phyloP scores from a whole-genome alignment of 805 yeast species.

The Huiozyma sinensis region DNA sequence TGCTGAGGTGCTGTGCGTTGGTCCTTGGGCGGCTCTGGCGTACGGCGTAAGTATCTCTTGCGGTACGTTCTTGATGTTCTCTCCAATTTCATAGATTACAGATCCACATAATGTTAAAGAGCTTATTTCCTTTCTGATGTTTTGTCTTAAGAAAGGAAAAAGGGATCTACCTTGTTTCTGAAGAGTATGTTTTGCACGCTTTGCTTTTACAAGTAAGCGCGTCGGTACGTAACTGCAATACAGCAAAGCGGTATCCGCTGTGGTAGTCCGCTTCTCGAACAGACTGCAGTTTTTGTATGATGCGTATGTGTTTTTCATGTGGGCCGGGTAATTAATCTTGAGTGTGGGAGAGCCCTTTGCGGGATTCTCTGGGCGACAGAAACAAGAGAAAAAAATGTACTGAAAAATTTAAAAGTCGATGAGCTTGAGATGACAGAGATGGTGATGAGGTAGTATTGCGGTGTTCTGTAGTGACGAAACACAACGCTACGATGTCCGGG shows the following conservation, averaged over 20 bases:
- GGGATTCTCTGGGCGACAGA: background rate
- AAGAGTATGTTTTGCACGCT: no score
- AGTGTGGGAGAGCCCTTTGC: no score
- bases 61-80: background rate
- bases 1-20: no score
- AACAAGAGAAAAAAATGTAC: no score
- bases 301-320: background rate
- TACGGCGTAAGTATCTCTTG: no score
- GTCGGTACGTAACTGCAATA: no score
- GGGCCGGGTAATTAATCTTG: no score
- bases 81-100: background rate
- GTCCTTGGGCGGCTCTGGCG: no score
- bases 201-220: no score
- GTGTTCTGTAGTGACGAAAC: background rate
- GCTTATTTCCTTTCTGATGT: background rate
- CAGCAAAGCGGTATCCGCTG: no score
- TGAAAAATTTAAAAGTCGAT: background rate
- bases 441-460: no score
- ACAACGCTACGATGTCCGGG: background rate
- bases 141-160: background rate
- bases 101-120: background rate
- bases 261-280: background rate
- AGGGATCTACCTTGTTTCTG: constrained; percentile 8
- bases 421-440: background rate
- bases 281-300: background rate